A percentile compares a stretch with the other conserved stretches of the same genome.
Evolutionary conservation across 1,284 basidiomycete genomes (phyloP).

Genomic region (Stygiomarasmius scandens): DNA sequence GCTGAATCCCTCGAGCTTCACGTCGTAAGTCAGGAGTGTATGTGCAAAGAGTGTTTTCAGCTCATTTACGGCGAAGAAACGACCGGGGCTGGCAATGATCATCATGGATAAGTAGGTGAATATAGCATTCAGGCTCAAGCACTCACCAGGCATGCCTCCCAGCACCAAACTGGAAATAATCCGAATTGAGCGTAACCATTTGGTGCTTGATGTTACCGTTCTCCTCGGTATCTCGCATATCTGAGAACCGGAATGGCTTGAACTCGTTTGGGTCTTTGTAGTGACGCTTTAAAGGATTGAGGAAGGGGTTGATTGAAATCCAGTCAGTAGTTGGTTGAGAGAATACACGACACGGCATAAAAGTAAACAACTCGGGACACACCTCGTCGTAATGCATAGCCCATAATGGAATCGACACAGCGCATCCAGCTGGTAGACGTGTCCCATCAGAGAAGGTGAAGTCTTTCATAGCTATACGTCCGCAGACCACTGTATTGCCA

Average conservation of each 20-base stretch:
- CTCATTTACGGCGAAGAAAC: slow-evolving; percentile 46
- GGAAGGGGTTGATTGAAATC: too few relatives aligned
- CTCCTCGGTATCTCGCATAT: slow-evolving; percentile 15
- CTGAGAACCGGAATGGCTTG: slow-evolving; percentile 23
- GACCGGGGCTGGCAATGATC: slow-evolving; percentile 33
- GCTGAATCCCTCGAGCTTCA: slow-evolving; percentile 35
- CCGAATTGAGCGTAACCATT: slow-evolving; percentile 12
- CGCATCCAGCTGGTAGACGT: slow-evolving; percentile 23
- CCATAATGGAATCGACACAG: slow-evolving; percentile 15
- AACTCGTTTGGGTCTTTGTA: slow-evolving; percentile 22
- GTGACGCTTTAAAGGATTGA: not conserved
- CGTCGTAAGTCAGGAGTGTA: slow-evolving; percentile 44
- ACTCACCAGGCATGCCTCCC: slow-evolving; percentile 25
- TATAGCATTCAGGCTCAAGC: not conserved
- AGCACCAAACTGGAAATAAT: slow-evolving; percentile 26
- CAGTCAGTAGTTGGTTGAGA: not conserved
- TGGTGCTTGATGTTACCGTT: slow-evolving; percentile 18
- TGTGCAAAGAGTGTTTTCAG: slow-evolving; percentile 46
- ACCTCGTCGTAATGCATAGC: slow-evolving; percentile 24
- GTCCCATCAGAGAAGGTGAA: slow-evolving; percentile 29
- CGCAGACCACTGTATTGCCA: slow-evolving; percentile 15
- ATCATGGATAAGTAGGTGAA: not conserved
- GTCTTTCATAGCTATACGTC: slow-evolving; percentile 20
- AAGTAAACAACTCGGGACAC: not conserved
- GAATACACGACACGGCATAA: not conserved